These are phyloP conservation scores for Parafenestella ontariensis DNA, from an alignment of 2,329 filamentous ascomycete genomes.

Conservation along the genomic window DNA sequence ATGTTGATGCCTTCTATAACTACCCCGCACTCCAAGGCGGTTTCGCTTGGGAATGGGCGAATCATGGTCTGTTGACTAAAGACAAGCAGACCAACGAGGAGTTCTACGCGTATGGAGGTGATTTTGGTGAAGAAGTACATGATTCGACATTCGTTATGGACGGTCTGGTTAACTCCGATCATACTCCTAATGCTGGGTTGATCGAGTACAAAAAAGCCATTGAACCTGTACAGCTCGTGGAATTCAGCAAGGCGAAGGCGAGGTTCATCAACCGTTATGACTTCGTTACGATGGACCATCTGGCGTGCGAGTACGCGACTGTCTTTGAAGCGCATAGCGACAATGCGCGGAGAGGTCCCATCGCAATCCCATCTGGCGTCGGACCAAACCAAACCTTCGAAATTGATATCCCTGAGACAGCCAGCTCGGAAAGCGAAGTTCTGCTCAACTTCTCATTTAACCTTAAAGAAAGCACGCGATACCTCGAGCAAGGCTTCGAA, in stretches of 20 bases:
- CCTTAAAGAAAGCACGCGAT: conserved; percentile 41
- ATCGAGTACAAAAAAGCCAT: conserved; percentile 55
- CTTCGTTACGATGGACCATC: conserved; percentile 48
- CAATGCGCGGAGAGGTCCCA: conserved; percentile 13
- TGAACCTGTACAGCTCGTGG: conserved; percentile 49
- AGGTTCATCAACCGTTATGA: conserved; percentile 46
- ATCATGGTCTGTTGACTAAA: conserved; percentile 53
- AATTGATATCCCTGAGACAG: conserved; percentile 29
- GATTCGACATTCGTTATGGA: conserved; percentile 56
- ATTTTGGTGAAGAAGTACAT: conserved; percentile 52
- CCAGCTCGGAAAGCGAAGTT: conserved; percentile 15
- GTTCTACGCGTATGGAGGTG: conserved; percentile 54
- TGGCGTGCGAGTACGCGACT: conserved; percentile 29
- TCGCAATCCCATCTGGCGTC: conserved; percentile 36
- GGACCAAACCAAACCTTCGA: conserved; percentile 35
- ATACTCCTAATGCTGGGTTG: conserved; percentile 51
- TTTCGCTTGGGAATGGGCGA: conserved; percentile 57
- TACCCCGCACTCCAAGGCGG: conserved; percentile 70
- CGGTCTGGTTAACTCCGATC: conserved; percentile 52
- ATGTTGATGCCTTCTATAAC: conserved; percentile 68
- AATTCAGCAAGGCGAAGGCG: conserved; percentile 26
- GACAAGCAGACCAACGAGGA: conserved; percentile 47
- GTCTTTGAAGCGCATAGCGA: conserved; percentile 8
- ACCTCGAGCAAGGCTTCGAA: conserved; percentile 44
- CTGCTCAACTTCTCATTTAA: conserved; percentile 40